Base-by-base conservation (phyloP, 1,139 yeast species). In the Groenewaldozyma auringiensis region DNA sequence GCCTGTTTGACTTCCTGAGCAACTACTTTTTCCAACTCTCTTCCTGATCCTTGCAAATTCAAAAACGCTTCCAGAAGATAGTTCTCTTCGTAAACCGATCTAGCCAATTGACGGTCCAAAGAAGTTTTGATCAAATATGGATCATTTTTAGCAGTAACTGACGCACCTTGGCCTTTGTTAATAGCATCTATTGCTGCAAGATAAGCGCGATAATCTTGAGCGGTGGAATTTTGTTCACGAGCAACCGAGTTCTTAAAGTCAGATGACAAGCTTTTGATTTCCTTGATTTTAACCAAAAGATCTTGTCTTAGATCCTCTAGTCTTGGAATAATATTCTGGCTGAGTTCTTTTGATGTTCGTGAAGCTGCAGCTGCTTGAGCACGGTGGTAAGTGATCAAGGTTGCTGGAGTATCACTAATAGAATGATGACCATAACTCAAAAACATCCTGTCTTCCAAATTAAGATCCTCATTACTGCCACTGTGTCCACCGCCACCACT, bases 11-110 rank as follows among this genome's bases (percentile, higher is more conserved):
- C 71, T 62, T 89, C 96, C 62, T 80, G 73, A 37, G 84, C 87
- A 20, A 92, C 94, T 50, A 87, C 92, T 53, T 83, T 79, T 65
- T 89, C 97, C 54, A 94, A 74, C 60, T 88, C 94, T 49, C 83
- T 80, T 41, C 95, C 96, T 1, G 95, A 84, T 37, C 78, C 77
- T 67, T 92, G 96, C 54, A 89, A 72, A 64, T 92, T 89, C 53
- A 81, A 74, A 61, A 78, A 89, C 0, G 97, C 96, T 60, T 88
- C 95, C 57, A 86, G 84, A 45, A 92, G 71, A 57, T 81, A 83
- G 62, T 83, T 83, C 62, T 92, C 97, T 63, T 88, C 96, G 21
- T 75, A 75, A 42, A 92, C 65, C 62, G 87, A 95, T 53, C 75
- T 76, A 55, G 76, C 79, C 58, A 92, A 75, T 62, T 84, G 94